phyloP scores from a whole-genome alignment of 495 filamentous ascomycete species.

The Trichoderma parareesei region DNA sequence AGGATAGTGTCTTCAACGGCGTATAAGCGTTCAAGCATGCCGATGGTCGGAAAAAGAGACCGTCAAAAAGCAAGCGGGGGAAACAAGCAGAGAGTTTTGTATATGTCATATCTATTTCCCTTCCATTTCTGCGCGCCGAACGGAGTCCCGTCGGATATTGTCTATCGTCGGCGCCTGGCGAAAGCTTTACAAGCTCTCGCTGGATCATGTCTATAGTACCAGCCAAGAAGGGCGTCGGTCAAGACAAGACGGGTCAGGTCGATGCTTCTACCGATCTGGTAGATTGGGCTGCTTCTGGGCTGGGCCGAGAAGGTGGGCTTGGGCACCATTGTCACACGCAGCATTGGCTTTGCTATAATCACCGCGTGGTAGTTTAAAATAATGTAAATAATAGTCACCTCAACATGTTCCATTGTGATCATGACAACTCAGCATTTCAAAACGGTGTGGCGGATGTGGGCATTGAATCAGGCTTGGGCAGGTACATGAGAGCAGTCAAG shows the following conservation, averaged over 20 bases:
- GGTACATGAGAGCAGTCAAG: too few relatives aligned
- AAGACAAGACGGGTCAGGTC: not conserved
- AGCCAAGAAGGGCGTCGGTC: not conserved
- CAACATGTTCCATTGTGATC: not conserved
- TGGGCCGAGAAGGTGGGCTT: too few relatives aligned
- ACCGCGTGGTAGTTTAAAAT: not conserved
- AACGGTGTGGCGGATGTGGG: too few relatives aligned
- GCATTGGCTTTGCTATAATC: not conserved
- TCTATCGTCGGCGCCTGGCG: not conserved
- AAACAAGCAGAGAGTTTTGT: not conserved
- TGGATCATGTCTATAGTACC: not conserved
- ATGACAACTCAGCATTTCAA: too few relatives aligned
- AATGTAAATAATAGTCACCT: not conserved
- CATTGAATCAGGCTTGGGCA: too few relatives aligned
- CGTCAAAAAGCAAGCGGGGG: not conserved
- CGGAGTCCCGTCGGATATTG: not conserved
- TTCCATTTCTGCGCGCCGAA: not conserved
- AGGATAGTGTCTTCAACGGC: not conserved
- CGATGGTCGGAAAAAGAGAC: not conserved
- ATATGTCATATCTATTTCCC: not conserved
- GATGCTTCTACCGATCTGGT: too few relatives aligned
- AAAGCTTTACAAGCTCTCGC: not conserved
- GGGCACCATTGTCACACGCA: conserved; percentile 4
- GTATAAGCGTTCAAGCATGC: not conserved
- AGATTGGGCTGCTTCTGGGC: too few relatives aligned